Conservation (phyloP, 192 early-diverging fungal genomes). For the Coemansia sp. region DNA sequence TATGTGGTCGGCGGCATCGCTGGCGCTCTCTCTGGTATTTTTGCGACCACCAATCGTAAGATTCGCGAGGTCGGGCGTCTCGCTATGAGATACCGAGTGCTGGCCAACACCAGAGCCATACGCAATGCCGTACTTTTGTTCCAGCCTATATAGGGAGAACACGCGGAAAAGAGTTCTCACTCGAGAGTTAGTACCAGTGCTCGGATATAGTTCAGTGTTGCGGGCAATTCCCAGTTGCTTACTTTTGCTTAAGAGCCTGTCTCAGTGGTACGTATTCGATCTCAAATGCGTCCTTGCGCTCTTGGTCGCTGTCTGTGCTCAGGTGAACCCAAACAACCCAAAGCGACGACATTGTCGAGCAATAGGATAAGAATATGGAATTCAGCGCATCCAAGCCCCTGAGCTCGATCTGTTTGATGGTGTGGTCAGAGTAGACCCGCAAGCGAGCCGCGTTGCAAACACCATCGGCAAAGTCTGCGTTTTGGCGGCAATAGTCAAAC, state of each 20-base stretch:
- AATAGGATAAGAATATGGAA: neutral
- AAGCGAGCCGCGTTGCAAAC: slow-evolving; percentile 2
- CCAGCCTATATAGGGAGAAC: neutral
- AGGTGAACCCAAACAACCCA: slow-evolving; percentile 28
- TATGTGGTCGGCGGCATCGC: neutral
- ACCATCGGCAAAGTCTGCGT: neutral
- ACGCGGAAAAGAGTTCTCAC: neutral
- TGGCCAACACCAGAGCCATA: neutral
- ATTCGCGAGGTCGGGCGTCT: neutral
- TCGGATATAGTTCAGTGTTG: neutral
- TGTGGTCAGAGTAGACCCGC: neutral
- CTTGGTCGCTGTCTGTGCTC: slow-evolving; percentile 2
- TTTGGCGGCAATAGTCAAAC: slow-evolving; percentile 3
- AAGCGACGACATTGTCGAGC: neutral
- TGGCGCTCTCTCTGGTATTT: neutral
- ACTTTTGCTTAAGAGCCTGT: slow-evolving; percentile 4
- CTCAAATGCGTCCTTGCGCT: neutral
- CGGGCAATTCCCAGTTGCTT: neutral
- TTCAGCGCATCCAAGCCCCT: neutral
- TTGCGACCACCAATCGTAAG: neutral
- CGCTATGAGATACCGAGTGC: neutral
- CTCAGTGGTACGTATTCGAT: neutral
- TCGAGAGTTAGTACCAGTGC: neutral
- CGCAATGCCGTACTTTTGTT: neutral
- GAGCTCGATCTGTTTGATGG: neutral